A percentile compares a stretch with the other conserved stretches of the same genome.
phyloP scores from a whole-genome alignment of 1,284 basidiomycete species.

The Cryptococcus jaspeensis region DNA sequence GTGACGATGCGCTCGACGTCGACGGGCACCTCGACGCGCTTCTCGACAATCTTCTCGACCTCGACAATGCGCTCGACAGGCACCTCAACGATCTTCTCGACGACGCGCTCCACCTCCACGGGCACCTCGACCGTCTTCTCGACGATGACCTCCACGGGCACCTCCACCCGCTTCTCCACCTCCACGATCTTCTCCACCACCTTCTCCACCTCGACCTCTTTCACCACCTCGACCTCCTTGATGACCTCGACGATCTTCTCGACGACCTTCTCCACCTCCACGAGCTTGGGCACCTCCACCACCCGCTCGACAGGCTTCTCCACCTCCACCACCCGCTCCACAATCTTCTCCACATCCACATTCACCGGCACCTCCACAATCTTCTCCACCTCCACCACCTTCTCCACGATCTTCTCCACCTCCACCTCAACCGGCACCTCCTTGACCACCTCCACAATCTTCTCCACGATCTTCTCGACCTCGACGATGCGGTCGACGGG shows the following conservation, averaged over 20 bases:
- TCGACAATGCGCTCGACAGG: constrained; percentile 37
- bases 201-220: constrained; percentile 33
- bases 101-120: constrained; percentile 38
- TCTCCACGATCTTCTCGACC: constrained; percentile 40
- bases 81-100: constrained; percentile 30
- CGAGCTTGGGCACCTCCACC: constrained; percentile 45
- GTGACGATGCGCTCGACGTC: constrained; percentile 43
- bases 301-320: constrained; percentile 46
- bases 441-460: constrained; percentile 30
- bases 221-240: constrained; percentile 39
- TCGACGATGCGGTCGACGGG: constrained; percentile 37
- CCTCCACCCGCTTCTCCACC: constrained; percentile 49
- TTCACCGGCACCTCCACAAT: constrained; percentile 40
- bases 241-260: constrained; percentile 40
- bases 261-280: constrained; percentile 43
- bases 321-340: constrained; percentile 34
- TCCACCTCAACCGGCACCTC: constrained; percentile 31
- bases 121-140: constrained; percentile 40
- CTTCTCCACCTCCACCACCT: constrained; percentile 33
- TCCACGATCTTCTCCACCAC: constrained; percentile 47
- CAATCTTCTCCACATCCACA: constrained; percentile 24
- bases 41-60: constrained; percentile 49
- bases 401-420: constrained; percentile 43
- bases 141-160: constrained; percentile 38
- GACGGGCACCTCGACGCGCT: constrained; percentile 41